Base-by-base conservation (phyloP, 179 eudicot genomes). In the Camellia oleifera region DNA sequence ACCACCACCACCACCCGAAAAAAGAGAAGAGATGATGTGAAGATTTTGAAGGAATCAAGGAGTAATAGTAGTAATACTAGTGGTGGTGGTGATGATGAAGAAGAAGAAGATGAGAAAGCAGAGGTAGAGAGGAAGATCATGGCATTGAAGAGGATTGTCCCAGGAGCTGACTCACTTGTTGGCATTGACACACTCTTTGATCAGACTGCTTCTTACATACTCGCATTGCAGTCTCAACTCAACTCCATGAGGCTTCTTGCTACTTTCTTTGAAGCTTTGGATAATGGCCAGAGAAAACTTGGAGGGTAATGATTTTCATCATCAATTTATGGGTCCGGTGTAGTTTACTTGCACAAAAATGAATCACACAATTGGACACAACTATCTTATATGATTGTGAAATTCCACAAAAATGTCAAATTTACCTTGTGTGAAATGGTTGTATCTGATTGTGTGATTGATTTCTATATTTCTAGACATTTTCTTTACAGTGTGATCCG, bases 151-250 rank as follows among this genome's bases (percentile, higher is more conserved):
- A 74, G 70, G 65, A 80, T 85, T 7, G 81, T 85, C 10, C 88
- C 88, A 9, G 88, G 88, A 64, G 88, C 83, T 11, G 88, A 82
- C 66, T 77, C 76, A 66, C 83, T 85, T 8, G 80, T 85, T 8
- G 80, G 66, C 14, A 72, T 69, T 3, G 88, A 82, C 23, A 77
- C 52, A 62, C 83, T 85, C 13, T 85, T 82, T 78, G 84, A 85
- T 54, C 80, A 82, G 69, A 85, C 88, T 50, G 80, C 88, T 54
- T 82, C 73, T n/a, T 82, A 81, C 66, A 85, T 85, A 58, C 69
- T 78, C 65, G 81, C 70, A 7, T 75, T 85, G 85, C 81, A 83
- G 46, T 46, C 57, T 26, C 88, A 82, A 58, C 60, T 85, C 44
- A 82, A 78, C 75, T 82, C 83, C 58, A 80, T 85, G 83, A 82